Evolutionary conservation across 2,329 filamentous ascomycete genomes (phyloP).

Genomic region (Aspergillus sp.): DNA sequence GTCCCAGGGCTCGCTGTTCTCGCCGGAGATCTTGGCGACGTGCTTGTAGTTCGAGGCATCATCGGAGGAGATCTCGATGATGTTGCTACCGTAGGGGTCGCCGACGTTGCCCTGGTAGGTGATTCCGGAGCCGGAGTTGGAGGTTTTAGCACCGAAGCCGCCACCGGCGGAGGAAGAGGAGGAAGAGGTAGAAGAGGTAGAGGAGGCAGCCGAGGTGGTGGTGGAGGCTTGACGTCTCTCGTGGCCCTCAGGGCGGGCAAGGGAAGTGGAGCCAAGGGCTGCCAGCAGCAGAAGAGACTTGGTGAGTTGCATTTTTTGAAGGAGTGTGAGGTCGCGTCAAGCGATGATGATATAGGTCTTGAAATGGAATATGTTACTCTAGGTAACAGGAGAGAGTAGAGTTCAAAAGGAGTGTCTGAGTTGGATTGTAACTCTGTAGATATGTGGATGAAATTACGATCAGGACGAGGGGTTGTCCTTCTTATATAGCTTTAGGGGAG

Average conservation of each 20-base stretch:
- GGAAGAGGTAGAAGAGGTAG: constrained; percentile 15
- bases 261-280: constrained; percentile 26
- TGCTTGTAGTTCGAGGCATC: constrained; percentile 36
- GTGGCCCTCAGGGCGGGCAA: constrained; percentile 21
- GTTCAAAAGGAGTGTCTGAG: constrained; percentile 10
- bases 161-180: constrained; percentile 21
- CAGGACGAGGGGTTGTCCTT: background rate
- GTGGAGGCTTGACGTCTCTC: constrained; percentile 19
- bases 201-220: constrained; percentile 5
- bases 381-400: constrained; percentile 3
- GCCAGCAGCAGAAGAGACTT: constrained; percentile 33
- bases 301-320: constrained; percentile 28
- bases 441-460: background rate
- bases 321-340: constrained; percentile 11
- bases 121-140: constrained; percentile 22
- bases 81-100: constrained; percentile 42
- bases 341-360: constrained; percentile 3
- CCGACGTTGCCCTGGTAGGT: constrained; percentile 41
- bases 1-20: constrained; percentile 33
- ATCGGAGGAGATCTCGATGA: constrained; percentile 33
- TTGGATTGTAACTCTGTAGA: background rate
- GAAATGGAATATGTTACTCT: constrained; percentile 4
- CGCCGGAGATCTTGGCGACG: constrained; percentile 35
- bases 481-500: constrained; percentile 3
- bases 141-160: constrained; percentile 35